Base-by-base conservation (phyloP, 331 rosid genomes). In the Rosa hybrid region DNA sequence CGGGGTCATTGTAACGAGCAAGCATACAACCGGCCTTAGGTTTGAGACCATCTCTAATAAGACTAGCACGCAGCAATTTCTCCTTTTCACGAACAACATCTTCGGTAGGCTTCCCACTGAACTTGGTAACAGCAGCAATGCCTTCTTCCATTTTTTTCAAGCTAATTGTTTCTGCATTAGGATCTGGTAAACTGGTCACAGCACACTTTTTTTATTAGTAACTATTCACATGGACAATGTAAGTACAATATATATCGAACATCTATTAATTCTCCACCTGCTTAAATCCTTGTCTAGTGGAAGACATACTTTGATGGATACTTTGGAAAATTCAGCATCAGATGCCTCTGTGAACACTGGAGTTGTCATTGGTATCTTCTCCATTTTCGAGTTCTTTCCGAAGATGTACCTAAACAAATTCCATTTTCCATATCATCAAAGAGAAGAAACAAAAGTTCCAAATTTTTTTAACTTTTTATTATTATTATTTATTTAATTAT, bases 1-100 rank as follows among this genome's bases (percentile, higher is more conserved):
- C 93, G 9, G 98, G 97, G 83, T 94, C 97, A 45, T 92, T 94
- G 90, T 94, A 94, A 63, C 98, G 92, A 73, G 98, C 98, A 77
- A 92, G 86, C 88, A 90, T 86, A 87, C 93, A 92, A 50, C 96
- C 97, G 1, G 38, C 42, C 86, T 74, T 89, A 34, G 96, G 96
- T 80, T 87, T 92, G 39, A 90, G 92, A 41, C 93, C 92, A 49
- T 92, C 92, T 68, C 74, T 82, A 60, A 85, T 75, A 51, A 92
- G 87, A 67, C 76, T 77, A 27, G 84, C 71, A 4, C 91, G 91
- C 69, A 94, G 83, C 3, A 12, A 68, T 79, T 83, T 87, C 84
- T 87, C 97, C 78, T 89, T 89, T 73, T 90, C 85, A 3, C 63
- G 59, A 64, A 89, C 98, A 27, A 59, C 44, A 16, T 90, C 92